phyloP scores from a whole-genome alignment of 2,329 filamentous ascomycete genomes.

The Sporothrix globosa region DNA sequence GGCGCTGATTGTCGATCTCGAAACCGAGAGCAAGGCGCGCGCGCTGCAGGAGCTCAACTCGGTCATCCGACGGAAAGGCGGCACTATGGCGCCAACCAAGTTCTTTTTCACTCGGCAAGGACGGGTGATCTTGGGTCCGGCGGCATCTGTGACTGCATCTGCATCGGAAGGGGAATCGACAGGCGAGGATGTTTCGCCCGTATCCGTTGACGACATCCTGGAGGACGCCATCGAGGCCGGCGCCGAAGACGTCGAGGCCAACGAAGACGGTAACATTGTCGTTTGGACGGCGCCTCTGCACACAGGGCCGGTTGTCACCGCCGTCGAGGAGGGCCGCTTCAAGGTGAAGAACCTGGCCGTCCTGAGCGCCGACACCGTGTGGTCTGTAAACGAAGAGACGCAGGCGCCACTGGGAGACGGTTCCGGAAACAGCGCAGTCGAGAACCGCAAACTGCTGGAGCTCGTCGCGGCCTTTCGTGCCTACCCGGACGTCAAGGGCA shows the following conservation, averaged over 20 bases:
- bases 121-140: conserved; percentile 66
- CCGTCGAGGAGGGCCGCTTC: conserved; percentile 55
- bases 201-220: conserved; percentile 73
- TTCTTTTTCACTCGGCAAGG: conserved; percentile 88
- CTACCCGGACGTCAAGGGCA: conserved; percentile 71
- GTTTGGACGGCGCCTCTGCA: conserved; percentile 70
- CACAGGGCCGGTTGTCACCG: conserved; percentile 65
- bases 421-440: conserved; percentile 61
- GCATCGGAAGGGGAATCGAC: conserved; percentile 67
- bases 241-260: conserved; percentile 68
- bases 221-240: conserved; percentile 84
- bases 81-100: conserved; percentile 70
- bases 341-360: conserved; percentile 65
- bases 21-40: conserved; percentile 79
- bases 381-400: conserved; percentile 81
- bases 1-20: conserved; percentile 79
- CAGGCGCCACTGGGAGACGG: conserved; percentile 60
- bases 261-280: conserved; percentile 70
- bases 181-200: conserved; percentile 46
- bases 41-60: conserved; percentile 72
- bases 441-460: conserved; percentile 59
- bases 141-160: conserved; percentile 35
- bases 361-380: conserved; percentile 78
- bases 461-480: conserved; percentile 67
- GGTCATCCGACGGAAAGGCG: conserved; percentile 72